These are phyloP conservation scores for Erodium trifolium DNA, from an alignment of 441 rosid genomes.

Conservation along the genomic window DNA sequence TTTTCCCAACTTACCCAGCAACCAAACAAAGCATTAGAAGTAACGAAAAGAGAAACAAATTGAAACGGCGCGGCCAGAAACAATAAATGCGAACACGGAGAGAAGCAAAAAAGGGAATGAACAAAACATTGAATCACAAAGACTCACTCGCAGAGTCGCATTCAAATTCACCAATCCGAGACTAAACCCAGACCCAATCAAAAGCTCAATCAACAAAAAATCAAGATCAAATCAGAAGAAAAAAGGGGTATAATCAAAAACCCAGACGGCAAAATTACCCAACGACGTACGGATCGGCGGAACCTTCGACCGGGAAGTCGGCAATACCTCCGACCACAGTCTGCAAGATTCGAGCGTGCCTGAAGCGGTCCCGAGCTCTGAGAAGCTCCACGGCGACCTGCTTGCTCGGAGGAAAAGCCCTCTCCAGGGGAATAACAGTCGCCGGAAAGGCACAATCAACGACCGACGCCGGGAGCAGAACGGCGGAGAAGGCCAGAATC, in stretches of 20 bases:
- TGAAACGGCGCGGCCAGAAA: neutral
- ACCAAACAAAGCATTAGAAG: neutral
- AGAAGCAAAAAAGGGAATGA: neutral
- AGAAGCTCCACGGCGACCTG: constrained; percentile 41
- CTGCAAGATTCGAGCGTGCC: constrained; percentile 67
- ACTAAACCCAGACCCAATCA: constrained; percentile 1
- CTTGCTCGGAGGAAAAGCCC: constrained; percentile 55
- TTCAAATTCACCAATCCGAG: neutral
- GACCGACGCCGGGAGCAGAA: constrained; percentile 24
- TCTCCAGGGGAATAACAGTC: constrained; percentile 41
- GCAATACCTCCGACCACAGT: constrained; percentile 54
- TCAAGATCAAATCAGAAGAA: neutral
- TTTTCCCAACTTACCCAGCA: constrained; percentile 15
- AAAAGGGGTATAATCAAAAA: neutral
- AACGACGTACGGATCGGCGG: constrained; percentile 72
- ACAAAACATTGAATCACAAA: neutral
- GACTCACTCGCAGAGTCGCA: neutral
- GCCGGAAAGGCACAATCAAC: constrained; percentile 34
- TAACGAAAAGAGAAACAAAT: neutral
- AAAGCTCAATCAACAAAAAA: constrained; percentile 15
- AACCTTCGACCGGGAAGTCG: constrained; percentile 71
- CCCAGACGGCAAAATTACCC: constrained; percentile 43
- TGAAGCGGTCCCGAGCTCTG: constrained; percentile 52
- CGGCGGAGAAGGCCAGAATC: constrained; percentile 25
- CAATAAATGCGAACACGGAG: no score